Evolutionary conservation across 2,329 filamentous ascomycete species (phyloP).

Genomic region (Rhytidhysteron rufulum): DNA sequence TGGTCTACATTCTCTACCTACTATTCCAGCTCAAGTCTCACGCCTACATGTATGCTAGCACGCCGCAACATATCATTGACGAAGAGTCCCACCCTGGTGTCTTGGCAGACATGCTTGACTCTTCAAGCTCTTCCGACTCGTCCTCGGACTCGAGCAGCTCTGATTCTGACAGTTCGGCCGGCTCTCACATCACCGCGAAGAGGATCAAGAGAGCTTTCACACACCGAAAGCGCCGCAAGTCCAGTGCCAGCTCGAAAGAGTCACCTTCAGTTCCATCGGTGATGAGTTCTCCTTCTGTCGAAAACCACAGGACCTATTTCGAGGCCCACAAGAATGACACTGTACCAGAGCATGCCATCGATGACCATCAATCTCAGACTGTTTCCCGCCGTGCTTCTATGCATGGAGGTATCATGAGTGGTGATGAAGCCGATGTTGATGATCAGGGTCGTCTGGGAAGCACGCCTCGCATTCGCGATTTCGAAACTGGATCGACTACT

Average conservation of each 20-base stretch:
- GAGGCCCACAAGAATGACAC: constrained; percentile 22
- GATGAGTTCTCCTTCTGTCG: constrained; percentile 43
- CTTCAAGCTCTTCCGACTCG: constrained; percentile 56
- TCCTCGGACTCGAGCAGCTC: constrained; percentile 37
- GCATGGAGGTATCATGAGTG: constrained; percentile 44
- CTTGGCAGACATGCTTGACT: constrained; percentile 75
- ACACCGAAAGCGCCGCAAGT: constrained; percentile 69
- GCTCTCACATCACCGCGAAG: constrained; percentile 69
- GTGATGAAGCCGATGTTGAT: constrained; percentile 53
- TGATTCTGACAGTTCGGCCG: constrained; percentile 65
- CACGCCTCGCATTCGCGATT: constrained; percentile 44
- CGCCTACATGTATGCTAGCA: constrained; percentile 87
- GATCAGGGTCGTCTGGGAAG: constrained; percentile 28
- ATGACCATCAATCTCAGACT: constrained; percentile 13
- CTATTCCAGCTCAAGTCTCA: constrained; percentile 91
- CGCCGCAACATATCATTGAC: constrained; percentile 87
- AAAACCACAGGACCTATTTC: constrained; percentile 37
- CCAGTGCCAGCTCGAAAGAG: constrained; percentile 67
- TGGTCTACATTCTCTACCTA: constrained; percentile 81
- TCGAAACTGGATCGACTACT: constrained; percentile 38
- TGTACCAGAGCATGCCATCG: constrained; percentile 17
- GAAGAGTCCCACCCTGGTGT: constrained; percentile 86
- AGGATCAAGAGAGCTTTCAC: constrained; percentile 73
- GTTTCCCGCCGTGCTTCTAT: constrained; percentile 32
- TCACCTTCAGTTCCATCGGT: constrained; percentile 45